phyloP scores from a whole-genome alignment of 768 basidiomycete genomes.

The Lentinula detonsa region DNA sequence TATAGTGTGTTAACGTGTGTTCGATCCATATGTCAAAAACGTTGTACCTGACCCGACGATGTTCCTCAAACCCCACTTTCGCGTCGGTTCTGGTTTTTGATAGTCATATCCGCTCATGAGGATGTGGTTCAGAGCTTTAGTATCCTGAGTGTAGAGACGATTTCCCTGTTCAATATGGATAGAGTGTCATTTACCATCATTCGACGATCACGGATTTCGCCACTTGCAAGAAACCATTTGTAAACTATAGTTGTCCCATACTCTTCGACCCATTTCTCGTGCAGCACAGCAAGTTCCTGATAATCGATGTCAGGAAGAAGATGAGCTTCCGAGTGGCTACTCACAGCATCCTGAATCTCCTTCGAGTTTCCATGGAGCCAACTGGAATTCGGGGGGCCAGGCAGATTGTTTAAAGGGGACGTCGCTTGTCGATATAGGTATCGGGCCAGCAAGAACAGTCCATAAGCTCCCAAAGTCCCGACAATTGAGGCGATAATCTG shows the following conservation, averaged over 20 bases:
- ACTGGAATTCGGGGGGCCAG: conserved; percentile 26
- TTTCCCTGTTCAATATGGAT: conserved; percentile 14
- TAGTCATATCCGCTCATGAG: conserved; percentile 33
- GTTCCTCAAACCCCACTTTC: conserved; percentile 15
- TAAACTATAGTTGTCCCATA: conserved; percentile 29
- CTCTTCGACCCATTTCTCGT: conserved; percentile 27
- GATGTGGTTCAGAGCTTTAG: conserved; percentile 41
- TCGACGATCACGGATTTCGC: neutral
- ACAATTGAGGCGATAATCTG: neutral
- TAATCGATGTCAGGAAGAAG: neutral
- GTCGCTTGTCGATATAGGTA: neutral
- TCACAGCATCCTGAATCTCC: conserved; percentile 20
- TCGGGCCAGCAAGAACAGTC: neutral
- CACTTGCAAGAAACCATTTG: conserved; percentile 25
- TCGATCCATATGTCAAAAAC: neutral
- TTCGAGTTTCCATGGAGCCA: conserved; percentile 28
- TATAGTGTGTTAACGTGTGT: neutral
- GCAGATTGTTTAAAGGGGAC: conserved; percentile 8
- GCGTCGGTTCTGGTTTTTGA: conserved; percentile 29
- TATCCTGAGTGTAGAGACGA: conserved; percentile 40
- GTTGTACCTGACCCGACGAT: conserved; percentile 28
- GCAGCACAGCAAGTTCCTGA: conserved; percentile 14
- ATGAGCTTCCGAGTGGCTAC: neutral
- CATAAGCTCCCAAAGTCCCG: neutral
- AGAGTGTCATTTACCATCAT: neutral